Evolutionary conservation across 345 rosid genomes (phyloP), one percentile per base, ranked within the genome.

Genomic region (Populus simonii): DNA sequence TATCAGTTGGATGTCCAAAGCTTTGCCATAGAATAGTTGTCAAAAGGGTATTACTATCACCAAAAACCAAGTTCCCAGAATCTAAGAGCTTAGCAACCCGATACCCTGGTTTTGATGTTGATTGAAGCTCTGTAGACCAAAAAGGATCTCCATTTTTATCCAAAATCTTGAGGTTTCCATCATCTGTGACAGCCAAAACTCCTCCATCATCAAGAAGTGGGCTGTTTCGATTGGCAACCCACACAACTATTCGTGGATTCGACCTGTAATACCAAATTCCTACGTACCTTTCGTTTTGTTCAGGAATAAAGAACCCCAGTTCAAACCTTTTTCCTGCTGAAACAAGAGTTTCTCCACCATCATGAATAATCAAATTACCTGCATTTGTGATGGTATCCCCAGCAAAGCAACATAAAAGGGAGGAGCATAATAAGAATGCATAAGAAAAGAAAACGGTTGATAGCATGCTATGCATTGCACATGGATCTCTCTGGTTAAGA

Each of bases 1-100:
- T 87, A 74, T 90, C 92, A 10, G 89, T 85, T 47, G 90, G 92
- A 68, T 85, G 55, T n/a, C 80, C 79, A 45, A 90, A 89, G 73
- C 91, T 90, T 85, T 18, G 0, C 1, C 5, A 25, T 3, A 62
- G 5, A 8, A 6, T 6, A 11, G 7, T 6, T 18, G 39, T 18
- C 66, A 2, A 0, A 23, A 22, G 29, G n/a, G 43, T 39, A 39
- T 39, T 39, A 39, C 0, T n/a, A 66, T 66, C 69, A 27, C 18
- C 0, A 0, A 73, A 65, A 41, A 74, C 49, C 70, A 43, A 39
- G 27, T 74, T 66, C 25, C 70, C 43, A 27, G n/a, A 43, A 29
- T 71, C 74, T 20, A 45, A 7, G 18, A 47, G 61, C n/a, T 25
- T 71, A 25, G 74, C 59, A 20, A 47, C n/a, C 39, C 53, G 4